These are phyloP conservation scores for Laguncularia racemosa DNA, from an alignment of 345 rosid genomes.

Conservation along the genomic window DNA sequence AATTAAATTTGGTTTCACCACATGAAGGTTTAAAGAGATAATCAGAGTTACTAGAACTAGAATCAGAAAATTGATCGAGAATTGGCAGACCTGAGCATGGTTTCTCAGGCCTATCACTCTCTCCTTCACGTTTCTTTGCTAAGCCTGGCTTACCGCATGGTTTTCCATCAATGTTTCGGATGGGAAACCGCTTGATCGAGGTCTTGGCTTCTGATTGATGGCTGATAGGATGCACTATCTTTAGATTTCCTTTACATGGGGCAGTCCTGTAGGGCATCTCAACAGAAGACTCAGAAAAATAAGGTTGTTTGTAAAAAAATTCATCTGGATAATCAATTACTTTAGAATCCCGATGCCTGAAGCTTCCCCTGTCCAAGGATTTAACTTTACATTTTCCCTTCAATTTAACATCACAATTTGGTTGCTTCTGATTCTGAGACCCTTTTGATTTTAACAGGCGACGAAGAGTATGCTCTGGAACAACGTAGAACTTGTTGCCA, in stretches of 20 bases:
- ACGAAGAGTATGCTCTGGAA: constrained; percentile 27
- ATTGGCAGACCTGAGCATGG: not conserved
- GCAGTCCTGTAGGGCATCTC: too few species aligned
- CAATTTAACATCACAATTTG: not conserved
- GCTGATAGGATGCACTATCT: not conserved
- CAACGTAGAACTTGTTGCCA: constrained; percentile 29
- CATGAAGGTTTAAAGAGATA: too few species aligned
- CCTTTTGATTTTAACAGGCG: constrained; percentile 12
- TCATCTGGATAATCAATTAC: not conserved
- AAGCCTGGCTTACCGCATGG: too few species aligned
- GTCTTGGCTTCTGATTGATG: not conserved
- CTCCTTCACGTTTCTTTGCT: too few species aligned
- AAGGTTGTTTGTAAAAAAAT: not conserved
- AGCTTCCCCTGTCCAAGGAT: not conserved
- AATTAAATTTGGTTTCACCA: too few species aligned
- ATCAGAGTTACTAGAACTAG: too few species aligned
- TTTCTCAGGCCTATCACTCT: not conserved
- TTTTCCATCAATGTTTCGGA: not conserved
- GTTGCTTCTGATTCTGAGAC: not conserved
- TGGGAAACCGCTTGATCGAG: not conserved
- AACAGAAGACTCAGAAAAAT: too few species aligned
- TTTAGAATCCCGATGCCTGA: not conserved
- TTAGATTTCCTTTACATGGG: not conserved
- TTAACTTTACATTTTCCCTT: constrained; percentile 3
- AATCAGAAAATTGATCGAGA: not conserved